phyloP scores from a whole-genome alignment of 805 yeast species.

The Nakazawaea populi region DNA sequence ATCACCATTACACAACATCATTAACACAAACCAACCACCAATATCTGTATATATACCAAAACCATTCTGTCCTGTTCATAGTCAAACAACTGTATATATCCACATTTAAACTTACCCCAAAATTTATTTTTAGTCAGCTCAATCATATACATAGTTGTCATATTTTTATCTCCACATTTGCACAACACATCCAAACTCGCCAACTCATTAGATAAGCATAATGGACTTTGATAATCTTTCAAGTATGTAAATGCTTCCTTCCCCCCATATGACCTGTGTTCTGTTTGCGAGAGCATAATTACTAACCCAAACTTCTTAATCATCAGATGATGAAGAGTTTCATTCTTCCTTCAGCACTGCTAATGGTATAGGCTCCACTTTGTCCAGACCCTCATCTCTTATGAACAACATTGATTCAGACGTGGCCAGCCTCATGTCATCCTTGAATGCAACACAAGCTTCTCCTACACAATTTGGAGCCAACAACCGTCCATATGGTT shows the following conservation, averaged over 20 bases:
- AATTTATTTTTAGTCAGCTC: no score
- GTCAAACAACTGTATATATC: not conserved
- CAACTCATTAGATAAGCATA: not conserved
- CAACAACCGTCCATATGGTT: slow-evolving; percentile 14
- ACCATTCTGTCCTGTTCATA: not conserved
- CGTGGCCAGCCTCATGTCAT: slow-evolving; percentile 27
- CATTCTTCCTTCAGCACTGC: slow-evolving; percentile 6
- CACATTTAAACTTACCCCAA: not conserved
- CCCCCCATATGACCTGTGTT: not conserved
- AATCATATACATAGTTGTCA: no score
- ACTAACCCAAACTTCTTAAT: not conserved
- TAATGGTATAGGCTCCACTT: not conserved
- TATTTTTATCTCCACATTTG: no score
- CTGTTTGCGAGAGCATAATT: not conserved
- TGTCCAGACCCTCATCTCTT: not conserved
- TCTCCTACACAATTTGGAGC: slow-evolving; percentile 7
- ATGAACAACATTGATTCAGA: slow-evolving; percentile 14
- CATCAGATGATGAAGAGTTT: slow-evolving; percentile 6
- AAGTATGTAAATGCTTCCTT: not conserved
- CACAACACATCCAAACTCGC: no score
- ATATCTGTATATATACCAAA: not conserved
- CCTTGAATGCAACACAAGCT: slow-evolving; percentile 17
- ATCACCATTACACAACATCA: not conserved
- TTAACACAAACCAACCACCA: not conserved
- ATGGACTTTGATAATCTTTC: slow-evolving; percentile 11